phyloP scores from a whole-genome alignment of 306 rosid genomes.

The Dryas octopetala region DNA sequence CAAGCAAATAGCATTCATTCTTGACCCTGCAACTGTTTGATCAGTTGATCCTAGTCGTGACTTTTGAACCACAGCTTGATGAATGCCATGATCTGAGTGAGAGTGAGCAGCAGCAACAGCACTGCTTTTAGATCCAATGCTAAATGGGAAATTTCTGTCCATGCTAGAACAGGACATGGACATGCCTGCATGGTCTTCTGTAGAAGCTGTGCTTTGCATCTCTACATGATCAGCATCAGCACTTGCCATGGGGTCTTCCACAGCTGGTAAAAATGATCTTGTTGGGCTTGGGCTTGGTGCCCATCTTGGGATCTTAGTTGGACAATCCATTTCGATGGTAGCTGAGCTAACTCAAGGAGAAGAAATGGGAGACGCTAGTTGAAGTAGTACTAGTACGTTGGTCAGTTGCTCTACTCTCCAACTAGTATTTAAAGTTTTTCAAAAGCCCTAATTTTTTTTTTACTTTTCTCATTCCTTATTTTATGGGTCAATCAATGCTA shows the following conservation, averaged over 20 bases:
- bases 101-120: background rate
- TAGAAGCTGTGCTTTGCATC: slow-evolving; percentile 1
- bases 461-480: too few relatives aligned
- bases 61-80: too few relatives aligned
- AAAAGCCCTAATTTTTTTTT: background rate
- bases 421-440: background rate
- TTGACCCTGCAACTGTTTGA: background rate
- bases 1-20: slow-evolving; percentile 10
- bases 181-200: background rate
- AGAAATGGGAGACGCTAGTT: too few relatives aligned
- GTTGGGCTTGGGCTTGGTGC: slow-evolving; percentile 33
- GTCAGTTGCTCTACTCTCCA: background rate
- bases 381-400: too few relatives aligned
- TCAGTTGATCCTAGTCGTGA: background rate
- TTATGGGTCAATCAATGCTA: too few relatives aligned
- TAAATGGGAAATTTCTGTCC: slow-evolving; percentile 29
- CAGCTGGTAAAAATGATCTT: background rate
- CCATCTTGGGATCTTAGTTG: slow-evolving; percentile 26
- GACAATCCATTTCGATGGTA: background rate
- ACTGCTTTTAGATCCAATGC: background rate
- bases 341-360: background rate
- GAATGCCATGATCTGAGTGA: background rate
- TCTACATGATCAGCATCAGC: too few relatives aligned
- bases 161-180: background rate
- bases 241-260: too few relatives aligned